A percentile compares a stretch with the other conserved stretches of the same genome.
Evolutionary conservation across 2,329 filamentous ascomycete species (phyloP).

Genomic region (Chalaropsis thielavioides): DNA sequence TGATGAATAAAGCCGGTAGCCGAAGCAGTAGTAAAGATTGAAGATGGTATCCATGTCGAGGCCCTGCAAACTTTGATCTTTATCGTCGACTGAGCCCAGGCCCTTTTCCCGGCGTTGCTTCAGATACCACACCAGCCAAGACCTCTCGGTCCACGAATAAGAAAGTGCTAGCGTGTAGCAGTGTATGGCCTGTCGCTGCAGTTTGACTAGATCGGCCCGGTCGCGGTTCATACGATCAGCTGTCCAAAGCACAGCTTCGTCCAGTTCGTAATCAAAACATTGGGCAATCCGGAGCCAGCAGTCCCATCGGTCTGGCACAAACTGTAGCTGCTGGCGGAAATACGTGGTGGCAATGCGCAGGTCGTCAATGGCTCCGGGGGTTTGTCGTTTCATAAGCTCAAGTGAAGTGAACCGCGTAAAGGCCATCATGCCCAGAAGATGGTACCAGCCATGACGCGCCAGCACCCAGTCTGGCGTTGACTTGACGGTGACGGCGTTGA

Average conservation of each 20-base stretch:
- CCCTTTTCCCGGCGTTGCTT: slow-evolving; percentile 1
- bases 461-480: slow-evolving; percentile 50
- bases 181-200: slow-evolving; percentile 70
- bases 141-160: slow-evolving; percentile 31
- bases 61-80: slow-evolving; percentile 4
- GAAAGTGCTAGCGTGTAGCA: slow-evolving; percentile 53
- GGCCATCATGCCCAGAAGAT: slow-evolving; percentile 74
- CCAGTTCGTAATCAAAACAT: slow-evolving; percentile 74
- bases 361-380: slow-evolving; percentile 67
- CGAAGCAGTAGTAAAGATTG: slow-evolving; percentile 46
- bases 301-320: slow-evolving; percentile 70
- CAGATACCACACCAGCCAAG: slow-evolving; percentile 11
- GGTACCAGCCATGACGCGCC: slow-evolving; percentile 81
- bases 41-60: slow-evolving; percentile 26
- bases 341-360: slow-evolving; percentile 69
- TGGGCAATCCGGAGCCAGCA: slow-evolving; percentile 82
- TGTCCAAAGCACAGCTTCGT: slow-evolving; percentile 77
- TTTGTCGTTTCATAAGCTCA: slow-evolving; percentile 59
- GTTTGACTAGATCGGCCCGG: slow-evolving; percentile 55
- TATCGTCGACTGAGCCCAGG: slow-evolving; percentile 21
- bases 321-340: slow-evolving; percentile 68
- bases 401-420: slow-evolving; percentile 66
- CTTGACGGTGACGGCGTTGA: slow-evolving; percentile 57
- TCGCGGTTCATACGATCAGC: slow-evolving; percentile 85
- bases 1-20: slow-evolving; percentile 46